These are phyloP conservation scores for Curvularia hawaiiensis DNA, from an alignment of 2,329 filamentous ascomycete species.

Conservation along the genomic window DNA sequence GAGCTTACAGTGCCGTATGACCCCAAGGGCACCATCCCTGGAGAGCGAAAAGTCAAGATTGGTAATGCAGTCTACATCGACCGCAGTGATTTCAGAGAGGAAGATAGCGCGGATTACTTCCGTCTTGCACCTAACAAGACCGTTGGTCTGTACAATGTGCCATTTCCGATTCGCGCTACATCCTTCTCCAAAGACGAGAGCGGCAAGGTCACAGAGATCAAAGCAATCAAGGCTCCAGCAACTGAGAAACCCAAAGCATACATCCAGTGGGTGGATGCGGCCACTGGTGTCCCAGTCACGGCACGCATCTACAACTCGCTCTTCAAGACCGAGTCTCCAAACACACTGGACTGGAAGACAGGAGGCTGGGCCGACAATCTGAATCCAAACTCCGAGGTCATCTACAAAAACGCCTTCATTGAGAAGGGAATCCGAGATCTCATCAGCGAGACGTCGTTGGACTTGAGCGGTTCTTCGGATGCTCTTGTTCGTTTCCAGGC, in stretches of 20 bases:
- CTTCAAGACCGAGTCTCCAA: constrained; percentile 86
- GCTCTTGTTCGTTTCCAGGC: constrained; percentile 83
- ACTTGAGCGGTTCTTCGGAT: constrained; percentile 43
- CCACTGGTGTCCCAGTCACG: constrained; percentile 64
- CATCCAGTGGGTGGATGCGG: constrained; percentile 87
- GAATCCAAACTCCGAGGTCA: constrained; percentile 80
- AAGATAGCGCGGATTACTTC: constrained; percentile 75
- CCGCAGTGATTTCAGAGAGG: constrained; percentile 75
- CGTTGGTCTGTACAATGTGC: constrained; percentile 74
- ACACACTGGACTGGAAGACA: constrained; percentile 67
- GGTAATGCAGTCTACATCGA: constrained; percentile 87
- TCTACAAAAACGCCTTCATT: constrained; percentile 79
- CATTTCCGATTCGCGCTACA: constrained; percentile 71
- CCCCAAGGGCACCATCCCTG: constrained; percentile 69
- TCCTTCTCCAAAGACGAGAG: constrained; percentile 70
- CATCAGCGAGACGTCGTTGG: constrained; percentile 58
- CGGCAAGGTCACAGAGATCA: constrained; percentile 69
- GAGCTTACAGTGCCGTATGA: constrained; percentile 78
- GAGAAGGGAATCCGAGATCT: constrained; percentile 86
- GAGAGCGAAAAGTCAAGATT: constrained; percentile 64
- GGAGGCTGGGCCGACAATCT: constrained; percentile 85
- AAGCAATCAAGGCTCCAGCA: constrained; percentile 69
- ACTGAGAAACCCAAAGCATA: constrained; percentile 69
- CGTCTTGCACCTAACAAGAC: constrained; percentile 75
- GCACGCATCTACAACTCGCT: constrained; percentile 80